Evolutionary conservation across 2,329 filamentous ascomycete species (phyloP).

Genomic region (Hymenoscyphus linearis): DNA sequence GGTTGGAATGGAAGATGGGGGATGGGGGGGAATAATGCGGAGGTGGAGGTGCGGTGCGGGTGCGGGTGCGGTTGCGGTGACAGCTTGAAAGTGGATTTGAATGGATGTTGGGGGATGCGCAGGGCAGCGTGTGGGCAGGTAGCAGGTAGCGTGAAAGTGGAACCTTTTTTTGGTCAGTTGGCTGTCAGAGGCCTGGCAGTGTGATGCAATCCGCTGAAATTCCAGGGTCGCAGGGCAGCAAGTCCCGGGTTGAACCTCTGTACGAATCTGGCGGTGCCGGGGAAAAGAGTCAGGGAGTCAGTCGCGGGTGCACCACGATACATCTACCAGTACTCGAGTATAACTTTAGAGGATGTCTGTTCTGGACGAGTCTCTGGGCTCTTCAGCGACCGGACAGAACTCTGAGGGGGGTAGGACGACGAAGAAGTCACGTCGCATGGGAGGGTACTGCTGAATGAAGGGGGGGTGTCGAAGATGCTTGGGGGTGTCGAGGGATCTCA

Average conservation of each 20-base stretch:
- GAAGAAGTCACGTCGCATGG: not conserved
- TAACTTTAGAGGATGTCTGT: not conserved
- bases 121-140: no score
- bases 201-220: not conserved
- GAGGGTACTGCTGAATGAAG: not conserved
- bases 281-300: not conserved
- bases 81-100: not conserved
- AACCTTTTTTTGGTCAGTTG: not conserved
- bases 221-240: not conserved
- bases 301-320: not conserved
- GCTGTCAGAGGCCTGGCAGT: not conserved
- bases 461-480: not conserved
- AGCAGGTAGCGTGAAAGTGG: not conserved
- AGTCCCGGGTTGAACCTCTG: not conserved
- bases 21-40: not conserved
- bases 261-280: not conserved
- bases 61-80: no score
- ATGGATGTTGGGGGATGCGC: not conserved
- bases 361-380: not conserved
- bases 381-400: not conserved
- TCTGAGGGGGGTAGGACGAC: not conserved
- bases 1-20: not conserved
- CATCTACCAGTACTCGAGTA: not conserved
- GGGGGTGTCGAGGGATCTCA: not conserved
- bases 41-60: not conserved